These are phyloP conservation scores for Hypoxylon lenormandii DNA, from an alignment of 495 filamentous ascomycete genomes.

Conservation along the genomic window DNA sequence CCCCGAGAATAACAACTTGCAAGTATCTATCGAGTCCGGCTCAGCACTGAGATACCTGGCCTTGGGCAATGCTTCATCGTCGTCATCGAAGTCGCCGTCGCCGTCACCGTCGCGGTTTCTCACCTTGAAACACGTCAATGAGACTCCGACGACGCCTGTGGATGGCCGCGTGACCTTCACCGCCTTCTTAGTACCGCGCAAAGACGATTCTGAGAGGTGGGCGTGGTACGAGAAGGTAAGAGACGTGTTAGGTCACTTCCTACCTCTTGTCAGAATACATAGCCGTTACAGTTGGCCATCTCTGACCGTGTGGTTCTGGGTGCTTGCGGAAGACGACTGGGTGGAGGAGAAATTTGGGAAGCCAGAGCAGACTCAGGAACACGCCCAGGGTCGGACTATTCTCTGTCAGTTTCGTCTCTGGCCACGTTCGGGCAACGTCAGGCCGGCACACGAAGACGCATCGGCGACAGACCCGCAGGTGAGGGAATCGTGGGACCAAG, in stretches of 20 bases:
- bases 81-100: too few relatives aligned
- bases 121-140: constrained; percentile 14
- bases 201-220: background rate
- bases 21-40: constrained; percentile 23
- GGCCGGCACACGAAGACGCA: constrained; percentile 34
- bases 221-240: constrained; percentile 12
- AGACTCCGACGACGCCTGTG: constrained; percentile 4
- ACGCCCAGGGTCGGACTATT: constrained; percentile 18
- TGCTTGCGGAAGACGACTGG: constrained; percentile 15
- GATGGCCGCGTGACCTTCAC: constrained; percentile 37
- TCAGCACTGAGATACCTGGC: constrained; percentile 5
- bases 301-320: constrained; percentile 16
- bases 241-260: background rate
- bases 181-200: constrained; percentile 24
- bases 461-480: constrained; percentile 26
- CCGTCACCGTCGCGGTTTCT: constrained; percentile 29
- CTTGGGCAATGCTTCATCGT: constrained; percentile 23
- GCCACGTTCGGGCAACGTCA: constrained; percentile 14
- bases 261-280: background rate
- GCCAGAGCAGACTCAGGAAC: constrained; percentile 11
- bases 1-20: constrained; percentile 24
- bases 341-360: constrained; percentile 12
- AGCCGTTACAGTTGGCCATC: background rate
- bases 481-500: constrained; percentile 41
- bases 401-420: constrained; percentile 42